These are phyloP conservation scores for Akanthomyces lecanii DNA, from an alignment of 2,329 filamentous ascomycete genomes.

Conservation along the genomic window DNA sequence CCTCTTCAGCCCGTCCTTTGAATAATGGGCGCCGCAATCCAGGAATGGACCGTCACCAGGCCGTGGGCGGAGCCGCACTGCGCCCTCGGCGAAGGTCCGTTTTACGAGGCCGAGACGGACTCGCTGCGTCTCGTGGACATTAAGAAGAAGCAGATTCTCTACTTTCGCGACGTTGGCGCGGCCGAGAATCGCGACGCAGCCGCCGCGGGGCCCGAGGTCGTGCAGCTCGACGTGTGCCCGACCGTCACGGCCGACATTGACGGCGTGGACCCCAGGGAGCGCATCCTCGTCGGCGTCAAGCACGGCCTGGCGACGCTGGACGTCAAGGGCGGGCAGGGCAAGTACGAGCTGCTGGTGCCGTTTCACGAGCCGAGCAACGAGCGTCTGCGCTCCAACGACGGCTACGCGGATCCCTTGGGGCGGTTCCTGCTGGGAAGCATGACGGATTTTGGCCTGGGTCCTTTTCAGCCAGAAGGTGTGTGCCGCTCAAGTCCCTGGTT, in stretches of 20 bases:
- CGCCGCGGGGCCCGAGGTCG: slow-evolving; percentile 9
- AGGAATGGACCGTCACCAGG: slow-evolving; percentile 48
- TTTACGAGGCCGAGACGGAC: slow-evolving; percentile 63
- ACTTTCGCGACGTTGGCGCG: not conserved
- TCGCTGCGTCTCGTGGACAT: slow-evolving; percentile 79
- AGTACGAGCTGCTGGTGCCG: slow-evolving; percentile 49
- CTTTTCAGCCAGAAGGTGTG: slow-evolving; percentile 58
- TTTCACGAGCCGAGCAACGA: slow-evolving; percentile 44
- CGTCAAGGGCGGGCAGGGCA: slow-evolving; percentile 37
- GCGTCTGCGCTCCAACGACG: slow-evolving; percentile 72
- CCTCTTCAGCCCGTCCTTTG: no score
- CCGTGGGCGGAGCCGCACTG: slow-evolving; percentile 60
- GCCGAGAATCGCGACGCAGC: not conserved
- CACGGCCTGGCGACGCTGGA: slow-evolving; percentile 76
- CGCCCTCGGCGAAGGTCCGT: slow-evolving; percentile 68
- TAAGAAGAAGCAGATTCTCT: slow-evolving; percentile 61
- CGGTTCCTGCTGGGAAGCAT: slow-evolving; percentile 83
- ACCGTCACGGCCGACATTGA: slow-evolving; percentile 77
- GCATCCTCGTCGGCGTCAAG: slow-evolving; percentile 76
- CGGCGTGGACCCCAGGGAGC: slow-evolving; percentile 54
- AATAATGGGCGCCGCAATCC: slow-evolving; percentile 24
- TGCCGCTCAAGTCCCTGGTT: not conserved
- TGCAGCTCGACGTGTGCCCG: slow-evolving; percentile 50
- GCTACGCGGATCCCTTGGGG: slow-evolving; percentile 72
- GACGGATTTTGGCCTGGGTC: slow-evolving; percentile 63